These are phyloP conservation scores for Phytophthora rubi DNA, from an alignment of 352 stramenopile species.

Conservation along the genomic window DNA sequence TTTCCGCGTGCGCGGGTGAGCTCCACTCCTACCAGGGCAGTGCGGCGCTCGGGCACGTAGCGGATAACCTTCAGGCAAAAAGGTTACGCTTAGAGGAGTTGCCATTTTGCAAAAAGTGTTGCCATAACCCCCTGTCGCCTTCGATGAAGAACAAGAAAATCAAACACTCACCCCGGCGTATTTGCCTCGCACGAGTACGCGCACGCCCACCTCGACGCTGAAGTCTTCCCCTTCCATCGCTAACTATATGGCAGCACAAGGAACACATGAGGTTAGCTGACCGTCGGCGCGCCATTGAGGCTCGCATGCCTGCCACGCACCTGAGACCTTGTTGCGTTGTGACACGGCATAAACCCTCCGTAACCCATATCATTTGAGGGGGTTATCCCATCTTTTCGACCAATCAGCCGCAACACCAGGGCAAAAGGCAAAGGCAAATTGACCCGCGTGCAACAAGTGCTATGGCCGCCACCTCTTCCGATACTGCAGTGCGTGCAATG, in stretches of 20 bases:
- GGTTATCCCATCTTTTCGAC: background rate
- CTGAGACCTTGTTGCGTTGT: constrained; percentile 4
- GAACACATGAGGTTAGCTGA: background rate
- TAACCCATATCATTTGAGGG: constrained; percentile 1
- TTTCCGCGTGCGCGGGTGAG: constrained; percentile 82
- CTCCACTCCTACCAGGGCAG: constrained; percentile 82
- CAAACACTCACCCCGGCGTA: constrained; percentile 67
- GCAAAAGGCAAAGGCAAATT: background rate
- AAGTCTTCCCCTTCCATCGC: constrained; percentile 28
- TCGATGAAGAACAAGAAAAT: constrained; percentile 18
- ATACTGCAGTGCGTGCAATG: background rate
- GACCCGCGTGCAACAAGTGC: background rate
- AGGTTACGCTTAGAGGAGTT: background rate
- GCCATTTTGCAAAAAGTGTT: constrained; percentile 16
- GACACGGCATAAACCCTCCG: background rate
- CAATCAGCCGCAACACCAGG: background rate
- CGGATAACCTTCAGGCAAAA: constrained; percentile 57
- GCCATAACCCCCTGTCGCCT: constrained; percentile 15
- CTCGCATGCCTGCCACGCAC: background rate
- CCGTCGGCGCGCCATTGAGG: background rate
- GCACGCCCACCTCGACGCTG: constrained; percentile 37
- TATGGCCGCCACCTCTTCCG: background rate
- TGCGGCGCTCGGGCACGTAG: constrained; percentile 62
- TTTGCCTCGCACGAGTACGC: constrained; percentile 83
- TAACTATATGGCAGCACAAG: constrained; percentile 1